Conservation (phyloP, 1,284 basidiomycete genomes). For the Cryptococcus sp. region DNA sequence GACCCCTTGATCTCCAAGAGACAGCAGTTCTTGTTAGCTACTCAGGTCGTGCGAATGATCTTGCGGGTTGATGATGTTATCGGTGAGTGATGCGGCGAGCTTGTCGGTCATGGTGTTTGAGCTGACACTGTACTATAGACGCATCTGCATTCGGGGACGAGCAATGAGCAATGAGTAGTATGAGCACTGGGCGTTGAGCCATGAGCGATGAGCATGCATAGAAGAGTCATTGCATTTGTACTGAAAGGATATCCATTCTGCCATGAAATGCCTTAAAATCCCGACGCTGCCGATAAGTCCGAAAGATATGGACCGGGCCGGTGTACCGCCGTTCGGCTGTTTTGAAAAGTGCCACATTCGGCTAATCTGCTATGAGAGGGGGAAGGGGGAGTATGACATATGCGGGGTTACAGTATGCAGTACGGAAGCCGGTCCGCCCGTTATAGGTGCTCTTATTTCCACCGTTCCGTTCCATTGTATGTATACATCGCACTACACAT, state of each 20-base stretch:
- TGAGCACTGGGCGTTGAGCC: background rate
- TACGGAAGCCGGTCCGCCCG: background rate
- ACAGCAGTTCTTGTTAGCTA: constrained; percentile 96
- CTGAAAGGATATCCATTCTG: too few species aligned
- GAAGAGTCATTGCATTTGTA: too few species aligned
- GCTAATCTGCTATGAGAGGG: too few species aligned
- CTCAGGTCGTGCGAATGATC: constrained; percentile 68
- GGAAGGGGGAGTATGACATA: too few species aligned
- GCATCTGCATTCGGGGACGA: constrained; percentile 45
- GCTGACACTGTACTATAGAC: constrained; percentile 24
- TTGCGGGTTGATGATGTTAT: constrained; percentile 54
- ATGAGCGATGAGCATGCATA: background rate
- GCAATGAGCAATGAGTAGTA: constrained; percentile 14
- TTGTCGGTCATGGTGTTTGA: background rate
- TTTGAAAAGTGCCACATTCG: too few species aligned
- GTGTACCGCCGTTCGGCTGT: background rate
- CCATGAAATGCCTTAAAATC: background rate
- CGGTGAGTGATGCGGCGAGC: constrained; percentile 9
- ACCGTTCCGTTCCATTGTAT: background rate
- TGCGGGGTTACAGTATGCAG: too few species aligned
- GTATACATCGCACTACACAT: background rate
- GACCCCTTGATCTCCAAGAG: constrained; percentile 97
- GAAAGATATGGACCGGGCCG: background rate
- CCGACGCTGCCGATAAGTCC: background rate
- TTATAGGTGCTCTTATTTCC: background rate